A percentile compares a stretch with the other conserved stretches of the same genome.
Conservation (phyloP, 257 asterid species). For the Agastache rugosa region DNA sequence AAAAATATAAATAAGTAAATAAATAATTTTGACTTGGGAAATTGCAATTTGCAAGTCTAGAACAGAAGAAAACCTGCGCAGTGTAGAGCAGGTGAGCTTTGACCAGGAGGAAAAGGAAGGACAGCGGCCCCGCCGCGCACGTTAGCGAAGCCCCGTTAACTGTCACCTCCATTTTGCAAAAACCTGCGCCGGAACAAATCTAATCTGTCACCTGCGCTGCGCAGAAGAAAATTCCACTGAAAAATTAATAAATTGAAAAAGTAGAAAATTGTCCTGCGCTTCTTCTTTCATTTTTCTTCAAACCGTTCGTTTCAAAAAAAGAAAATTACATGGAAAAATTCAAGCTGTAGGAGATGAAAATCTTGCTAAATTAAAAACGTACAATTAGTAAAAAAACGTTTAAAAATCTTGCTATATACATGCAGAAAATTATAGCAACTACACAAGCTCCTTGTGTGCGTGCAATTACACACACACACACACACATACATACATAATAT, state of each 20-base stretch:
- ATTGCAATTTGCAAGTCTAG: too few relatives aligned
- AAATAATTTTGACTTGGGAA: background rate
- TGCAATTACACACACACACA: background rate
- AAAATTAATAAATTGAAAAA: background rate
- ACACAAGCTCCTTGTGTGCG: background rate
- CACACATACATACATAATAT: background rate
- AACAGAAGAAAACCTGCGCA: slow-evolving; percentile 44
- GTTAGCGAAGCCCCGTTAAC: slow-evolving; percentile 55
- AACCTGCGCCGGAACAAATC: slow-evolving; percentile 30
- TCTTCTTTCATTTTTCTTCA: background rate
- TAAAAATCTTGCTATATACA: background rate
- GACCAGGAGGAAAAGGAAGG: slow-evolving; percentile 38
- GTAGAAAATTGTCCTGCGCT: background rate
- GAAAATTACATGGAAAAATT: background rate
- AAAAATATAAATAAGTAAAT: background rate
- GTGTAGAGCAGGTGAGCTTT: slow-evolving; percentile 45
- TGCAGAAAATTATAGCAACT: background rate
- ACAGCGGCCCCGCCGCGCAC: slow-evolving; percentile 50
- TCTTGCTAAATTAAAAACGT: background rate
- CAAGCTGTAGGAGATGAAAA: background rate
- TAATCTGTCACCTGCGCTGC: slow-evolving; percentile 42
- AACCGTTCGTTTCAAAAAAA: background rate
- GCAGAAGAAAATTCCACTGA: background rate
- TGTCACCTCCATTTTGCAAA: slow-evolving; percentile 55
- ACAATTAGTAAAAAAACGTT: too few relatives aligned